phyloP scores from a whole-genome alignment of 2,329 filamentous ascomycete genomes.

The Exophiala xenobiotica region DNA sequence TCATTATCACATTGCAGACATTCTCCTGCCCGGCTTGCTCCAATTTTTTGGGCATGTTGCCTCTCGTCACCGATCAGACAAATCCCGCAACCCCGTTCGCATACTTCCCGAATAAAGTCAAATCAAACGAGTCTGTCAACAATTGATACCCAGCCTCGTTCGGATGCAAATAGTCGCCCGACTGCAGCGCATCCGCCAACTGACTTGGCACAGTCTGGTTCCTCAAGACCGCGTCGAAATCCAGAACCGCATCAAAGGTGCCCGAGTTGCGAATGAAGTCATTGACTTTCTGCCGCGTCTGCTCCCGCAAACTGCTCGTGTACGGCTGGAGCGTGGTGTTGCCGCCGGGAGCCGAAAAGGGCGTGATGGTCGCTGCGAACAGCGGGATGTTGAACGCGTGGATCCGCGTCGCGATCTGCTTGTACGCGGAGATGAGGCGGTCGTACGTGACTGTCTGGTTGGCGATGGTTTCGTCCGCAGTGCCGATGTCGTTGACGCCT shows the following conservation, averaged over 20 bases:
- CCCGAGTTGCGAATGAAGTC: conserved; percentile 58
- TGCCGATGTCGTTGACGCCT: conserved; percentile 68
- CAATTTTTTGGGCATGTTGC: too few species aligned
- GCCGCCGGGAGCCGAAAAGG: conserved; percentile 51
- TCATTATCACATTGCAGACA: too few species aligned
- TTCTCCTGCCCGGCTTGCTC: too few species aligned
- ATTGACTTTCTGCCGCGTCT: conserved; percentile 59
- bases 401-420: conserved; percentile 57
- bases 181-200: conserved; percentile 54
- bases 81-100: conserved; percentile 12
- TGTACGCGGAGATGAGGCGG: conserved; percentile 57
- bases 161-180: conserved; percentile 66
- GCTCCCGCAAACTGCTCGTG: conserved; percentile 54
- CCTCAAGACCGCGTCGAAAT: conserved; percentile 60
- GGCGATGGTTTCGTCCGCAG: conserved; percentile 43
- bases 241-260: conserved; percentile 60
- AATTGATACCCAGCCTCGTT: conserved; percentile 60
- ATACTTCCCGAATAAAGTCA: conserved; percentile 51
- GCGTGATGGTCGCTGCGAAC: conserved; percentile 66
- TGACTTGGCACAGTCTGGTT: conserved; percentile 51
- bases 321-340: conserved; percentile 50
- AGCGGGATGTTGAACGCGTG: conserved; percentile 56
- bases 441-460: conserved; percentile 52
- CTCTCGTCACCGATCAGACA: conserved; percentile 1
- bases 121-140: conserved; percentile 59